A percentile compares a stretch with the other conserved stretches of the same genome.
phyloP scores from a whole-genome alignment of 2,329 filamentous ascomycete genomes.

The Pezicula neosporulosa region DNA sequence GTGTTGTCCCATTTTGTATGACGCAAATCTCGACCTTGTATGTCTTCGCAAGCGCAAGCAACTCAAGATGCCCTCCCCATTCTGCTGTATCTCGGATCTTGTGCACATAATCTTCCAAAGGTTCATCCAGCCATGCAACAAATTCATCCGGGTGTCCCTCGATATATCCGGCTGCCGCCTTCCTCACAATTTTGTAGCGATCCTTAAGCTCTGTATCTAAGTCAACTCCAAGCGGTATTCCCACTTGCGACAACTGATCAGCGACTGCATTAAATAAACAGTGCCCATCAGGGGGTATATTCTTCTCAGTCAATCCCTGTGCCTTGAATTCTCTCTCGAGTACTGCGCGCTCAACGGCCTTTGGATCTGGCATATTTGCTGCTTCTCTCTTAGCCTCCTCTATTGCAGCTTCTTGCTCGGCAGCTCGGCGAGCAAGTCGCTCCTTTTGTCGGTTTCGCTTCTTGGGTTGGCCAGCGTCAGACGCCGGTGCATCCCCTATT shows the following conservation, averaged over 20 bases:
- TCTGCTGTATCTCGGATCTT: slow-evolving; percentile 86
- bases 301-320: slow-evolving; percentile 66
- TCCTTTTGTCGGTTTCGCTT: slow-evolving; percentile 93
- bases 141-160: slow-evolving; percentile 73
- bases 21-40: slow-evolving; percentile 82
- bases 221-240: slow-evolving; percentile 37
- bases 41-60: slow-evolving; percentile 76
- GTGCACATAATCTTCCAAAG: slow-evolving; percentile 65
- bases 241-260: slow-evolving; percentile 65
- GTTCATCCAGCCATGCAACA: slow-evolving; percentile 80
- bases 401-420: slow-evolving; percentile 71
- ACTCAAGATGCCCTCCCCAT: slow-evolving; percentile 93
- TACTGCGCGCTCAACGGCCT: slow-evolving; percentile 62
- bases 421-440: slow-evolving; percentile 81
- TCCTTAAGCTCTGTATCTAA: slow-evolving; percentile 24
- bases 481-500: slow-evolving; percentile 15
- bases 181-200: slow-evolving; percentile 65
- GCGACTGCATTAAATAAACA: slow-evolving; percentile 92
- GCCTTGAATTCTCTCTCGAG: slow-evolving; percentile 67
- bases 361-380: slow-evolving; percentile 67
- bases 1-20: slow-evolving; percentile 77
- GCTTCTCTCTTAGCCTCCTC: slow-evolving; percentile 73
- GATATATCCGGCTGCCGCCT: slow-evolving; percentile 76
- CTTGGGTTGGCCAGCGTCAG: slow-evolving; percentile 32
- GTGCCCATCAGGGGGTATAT: slow-evolving; percentile 88